Evolutionary conservation across 805 yeast genomes (phyloP).

Genomic region (Spencermartinsiella europaea): DNA sequence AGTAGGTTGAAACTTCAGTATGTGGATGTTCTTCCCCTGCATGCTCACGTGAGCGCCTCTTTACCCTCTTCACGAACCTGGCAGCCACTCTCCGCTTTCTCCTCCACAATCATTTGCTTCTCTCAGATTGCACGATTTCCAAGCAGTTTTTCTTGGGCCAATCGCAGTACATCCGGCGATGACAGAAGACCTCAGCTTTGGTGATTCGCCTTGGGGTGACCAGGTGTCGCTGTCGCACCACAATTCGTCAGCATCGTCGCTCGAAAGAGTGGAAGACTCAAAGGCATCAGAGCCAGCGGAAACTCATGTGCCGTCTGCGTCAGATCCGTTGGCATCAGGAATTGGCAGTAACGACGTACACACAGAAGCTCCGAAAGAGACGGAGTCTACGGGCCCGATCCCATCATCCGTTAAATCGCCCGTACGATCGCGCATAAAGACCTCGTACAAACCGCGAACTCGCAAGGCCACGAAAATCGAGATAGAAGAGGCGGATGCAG

Average conservation of each 20-base stretch:
- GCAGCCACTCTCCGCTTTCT: too few species aligned
- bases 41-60: too few species aligned
- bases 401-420: background rate
- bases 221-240: constrained; percentile 14
- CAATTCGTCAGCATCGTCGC: constrained; percentile 12
- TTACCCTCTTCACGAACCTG: too few species aligned
- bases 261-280: constrained; percentile 3
- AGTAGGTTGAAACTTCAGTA: too few species aligned
- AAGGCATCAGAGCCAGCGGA: background rate
- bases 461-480: constrained; percentile 2
- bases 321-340: background rate
- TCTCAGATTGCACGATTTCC: too few species aligned
- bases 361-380: background rate
- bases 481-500: constrained; percentile 10
- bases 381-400: background rate
- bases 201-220: constrained; percentile 23
- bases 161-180: too few species aligned
- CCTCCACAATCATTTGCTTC: too few species aligned
- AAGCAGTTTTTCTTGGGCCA: too few species aligned
- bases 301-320: background rate
- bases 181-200: background rate
- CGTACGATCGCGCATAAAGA: background rate
- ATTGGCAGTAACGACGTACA: background rate
- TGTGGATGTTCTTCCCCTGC: too few species aligned
- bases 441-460: background rate